Conservation (phyloP, 345 rosid genomes). For the Populus alba region DNA sequence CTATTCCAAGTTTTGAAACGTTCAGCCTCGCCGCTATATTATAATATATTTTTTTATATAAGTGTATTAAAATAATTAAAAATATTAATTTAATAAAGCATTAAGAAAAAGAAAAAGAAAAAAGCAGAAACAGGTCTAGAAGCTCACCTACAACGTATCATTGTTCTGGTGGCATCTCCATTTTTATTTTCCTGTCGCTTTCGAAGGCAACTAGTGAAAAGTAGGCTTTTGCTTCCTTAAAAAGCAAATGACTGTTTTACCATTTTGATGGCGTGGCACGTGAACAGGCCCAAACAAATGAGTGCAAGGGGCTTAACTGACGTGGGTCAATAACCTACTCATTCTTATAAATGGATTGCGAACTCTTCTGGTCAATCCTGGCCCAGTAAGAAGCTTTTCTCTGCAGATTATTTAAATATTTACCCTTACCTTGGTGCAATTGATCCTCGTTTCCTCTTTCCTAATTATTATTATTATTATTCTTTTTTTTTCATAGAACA, state of each 20-base stretch:
- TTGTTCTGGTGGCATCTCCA: background rate
- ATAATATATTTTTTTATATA: too few species aligned
- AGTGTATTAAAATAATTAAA: too few species aligned
- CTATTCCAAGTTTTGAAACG: background rate
- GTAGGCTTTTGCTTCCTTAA: background rate
- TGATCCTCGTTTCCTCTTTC: background rate
- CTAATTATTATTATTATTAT: too few species aligned
- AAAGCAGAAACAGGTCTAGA: too few species aligned
- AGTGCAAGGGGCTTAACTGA: background rate
- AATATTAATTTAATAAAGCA: too few species aligned
- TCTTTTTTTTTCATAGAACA: too few species aligned
- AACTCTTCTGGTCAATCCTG: too few species aligned
- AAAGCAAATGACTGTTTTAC: too few species aligned
- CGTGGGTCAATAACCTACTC: background rate
- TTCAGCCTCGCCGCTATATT: too few species aligned
- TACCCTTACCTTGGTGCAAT: background rate
- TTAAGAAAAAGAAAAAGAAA: too few species aligned
- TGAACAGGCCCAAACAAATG: background rate
- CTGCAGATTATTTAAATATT: background rate
- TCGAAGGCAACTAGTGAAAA: background rate
- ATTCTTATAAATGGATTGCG: too few species aligned
- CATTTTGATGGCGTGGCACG: background rate
- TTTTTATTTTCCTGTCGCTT: background rate
- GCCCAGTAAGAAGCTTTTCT: background rate
- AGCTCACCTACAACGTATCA: background rate